These are phyloP conservation scores for Biscogniauxia mediterranea DNA, from an alignment of 2,329 filamentous ascomycete genomes.

Conservation along the genomic window DNA sequence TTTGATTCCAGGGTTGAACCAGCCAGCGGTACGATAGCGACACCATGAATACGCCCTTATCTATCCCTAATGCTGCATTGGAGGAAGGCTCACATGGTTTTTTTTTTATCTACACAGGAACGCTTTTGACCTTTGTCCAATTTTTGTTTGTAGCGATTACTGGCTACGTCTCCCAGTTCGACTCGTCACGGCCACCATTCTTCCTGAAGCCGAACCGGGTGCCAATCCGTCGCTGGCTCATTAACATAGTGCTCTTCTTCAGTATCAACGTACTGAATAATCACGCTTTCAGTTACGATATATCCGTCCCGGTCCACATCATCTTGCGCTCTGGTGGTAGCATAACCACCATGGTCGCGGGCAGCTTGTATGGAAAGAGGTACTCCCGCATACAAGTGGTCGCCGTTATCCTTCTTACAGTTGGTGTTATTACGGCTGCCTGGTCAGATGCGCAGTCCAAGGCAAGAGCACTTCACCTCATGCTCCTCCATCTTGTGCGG, in stretches of 20 bases:
- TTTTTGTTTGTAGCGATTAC: slow-evolving; percentile 80
- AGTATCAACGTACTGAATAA: slow-evolving; percentile 96
- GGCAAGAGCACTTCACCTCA: slow-evolving; percentile 44
- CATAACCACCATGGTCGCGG: slow-evolving; percentile 92
- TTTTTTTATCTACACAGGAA: slow-evolving; percentile 49
- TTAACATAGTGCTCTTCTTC: slow-evolving; percentile 90
- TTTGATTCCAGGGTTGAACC: slow-evolving; percentile 66
- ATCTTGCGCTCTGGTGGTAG: slow-evolving; percentile 93
- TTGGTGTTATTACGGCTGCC: slow-evolving; percentile 83
- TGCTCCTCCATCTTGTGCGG: not conserved
- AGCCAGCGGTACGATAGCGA: slow-evolving; percentile 63
- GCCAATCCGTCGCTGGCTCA: slow-evolving; percentile 78
- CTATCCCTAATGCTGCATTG: not conserved
- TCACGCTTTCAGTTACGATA: slow-evolving; percentile 94
- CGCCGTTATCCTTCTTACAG: slow-evolving; percentile 78
- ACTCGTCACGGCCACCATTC: slow-evolving; percentile 62
- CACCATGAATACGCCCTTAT: slow-evolving; percentile 8
- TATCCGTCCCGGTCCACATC: slow-evolving; percentile 95
- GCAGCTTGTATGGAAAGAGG: slow-evolving; percentile 78
- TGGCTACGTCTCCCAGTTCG: slow-evolving; percentile 74
- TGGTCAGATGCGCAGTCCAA: slow-evolving; percentile 87
- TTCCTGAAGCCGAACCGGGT: slow-evolving; percentile 77
- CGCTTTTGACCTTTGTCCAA: slow-evolving; percentile 84
- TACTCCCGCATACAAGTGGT: slow-evolving; percentile 79
- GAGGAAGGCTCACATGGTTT: slow-evolving; percentile 17